Conservation (phyloP, 768 basidiomycete genomes). For the Tricholoma furcatifolium region DNA sequence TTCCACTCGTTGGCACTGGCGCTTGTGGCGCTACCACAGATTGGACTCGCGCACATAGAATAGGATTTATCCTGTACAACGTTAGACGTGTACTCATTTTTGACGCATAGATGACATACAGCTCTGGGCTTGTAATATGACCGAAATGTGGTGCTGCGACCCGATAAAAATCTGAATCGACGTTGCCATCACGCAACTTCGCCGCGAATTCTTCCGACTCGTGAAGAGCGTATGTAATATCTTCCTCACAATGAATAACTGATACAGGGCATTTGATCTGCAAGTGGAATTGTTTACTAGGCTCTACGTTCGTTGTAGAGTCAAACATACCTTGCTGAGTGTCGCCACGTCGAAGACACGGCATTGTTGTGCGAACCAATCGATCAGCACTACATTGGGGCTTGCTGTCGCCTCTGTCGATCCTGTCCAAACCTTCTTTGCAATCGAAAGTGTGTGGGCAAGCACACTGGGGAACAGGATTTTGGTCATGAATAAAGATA, state of each 20-base stretch:
- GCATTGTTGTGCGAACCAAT: constrained; percentile 3
- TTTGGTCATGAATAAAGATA: too few species aligned
- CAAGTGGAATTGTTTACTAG: neutral
- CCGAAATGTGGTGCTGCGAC: constrained; percentile 29
- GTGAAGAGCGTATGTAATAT: constrained; percentile 28
- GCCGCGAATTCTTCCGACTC: constrained; percentile 19
- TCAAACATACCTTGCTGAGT: constrained; percentile 19
- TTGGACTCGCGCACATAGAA: constrained; percentile 1
- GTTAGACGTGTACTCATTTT: neutral
- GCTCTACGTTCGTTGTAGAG: neutral
- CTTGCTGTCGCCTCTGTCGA: neutral
- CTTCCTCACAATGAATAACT: constrained; percentile 29
- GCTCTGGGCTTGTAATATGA: constrained; percentile 21
- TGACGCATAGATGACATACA: constrained; percentile 17
- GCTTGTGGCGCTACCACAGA: neutral
- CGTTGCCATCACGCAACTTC: constrained; percentile 18
- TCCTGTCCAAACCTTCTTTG: constrained; percentile 8
- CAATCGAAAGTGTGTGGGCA: neutral
- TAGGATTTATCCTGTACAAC: constrained; percentile 6
- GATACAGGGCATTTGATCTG: constrained; percentile 27
- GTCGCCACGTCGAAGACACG: constrained; percentile 8
- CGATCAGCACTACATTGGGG: neutral
- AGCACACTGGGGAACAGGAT: neutral
- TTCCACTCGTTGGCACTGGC: neutral
- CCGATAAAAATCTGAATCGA: constrained; percentile 17